Base-by-base conservation (phyloP, 192 early-diverging fungal genomes). In the Backusella tuberculispora region DNA sequence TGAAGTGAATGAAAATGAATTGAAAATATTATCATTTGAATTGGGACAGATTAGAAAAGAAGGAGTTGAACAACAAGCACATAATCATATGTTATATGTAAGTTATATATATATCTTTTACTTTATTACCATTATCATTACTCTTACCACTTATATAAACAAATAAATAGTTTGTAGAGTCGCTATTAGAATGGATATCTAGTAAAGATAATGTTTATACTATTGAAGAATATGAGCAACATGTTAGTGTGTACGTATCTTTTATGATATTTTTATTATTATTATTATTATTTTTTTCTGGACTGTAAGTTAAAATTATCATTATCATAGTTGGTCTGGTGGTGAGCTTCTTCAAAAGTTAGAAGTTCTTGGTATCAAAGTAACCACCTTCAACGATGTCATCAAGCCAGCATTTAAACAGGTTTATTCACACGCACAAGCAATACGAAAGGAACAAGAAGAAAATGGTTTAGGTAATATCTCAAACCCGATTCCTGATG, bases 1-100 rank as follows among this genome's bases (percentile, higher is more conserved):
- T 41, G 85, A 86, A 67, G 72, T 89, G 5, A 83, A 78, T 42
- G 82, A 80, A 44, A 34, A 63, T 1, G 84, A 85, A 38, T 69
- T 88, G 9, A 48, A 65, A 1, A 17, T 66, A 2, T 34, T 88
- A 19, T 45, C 71, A 2, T 45, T 13, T 8, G 85, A 90, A 43
- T 79, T 87, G 24, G 37, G 34, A 24, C 60, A 74, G 44, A 63
- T 88, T 60, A 72, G 78, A 29, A 68, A 65, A 5, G 42, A 70
- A 9, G 37, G 43, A 5, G 29, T 48, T 19, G 46, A 82, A 24
- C 53, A 50, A 15, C 40, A 66, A 1, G 24, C 47, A 40, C 84
- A 88, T 67, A 17, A 43, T 40, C 40, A 67, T 0, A 34, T 80
- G 8, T 34, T 72, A 12, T 66, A 72, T 64, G 79, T 80, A 76